These are phyloP conservation scores for Exophiala oligosperma DNA, from an alignment of 2,329 filamentous ascomycete genomes.

Conservation along the genomic window DNA sequence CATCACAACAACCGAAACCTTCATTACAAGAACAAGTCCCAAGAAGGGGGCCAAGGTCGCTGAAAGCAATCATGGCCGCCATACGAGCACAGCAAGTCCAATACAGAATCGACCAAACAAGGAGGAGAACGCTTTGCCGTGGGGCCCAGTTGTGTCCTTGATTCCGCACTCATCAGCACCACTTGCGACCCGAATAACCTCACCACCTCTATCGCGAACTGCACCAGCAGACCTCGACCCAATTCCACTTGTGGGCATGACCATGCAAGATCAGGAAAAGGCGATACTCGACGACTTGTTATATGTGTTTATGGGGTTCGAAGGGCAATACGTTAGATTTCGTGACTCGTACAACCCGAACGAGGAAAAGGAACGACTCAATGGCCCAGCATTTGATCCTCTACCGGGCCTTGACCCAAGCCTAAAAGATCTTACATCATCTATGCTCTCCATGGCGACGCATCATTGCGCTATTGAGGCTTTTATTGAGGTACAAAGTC, in stretches of 20 bases:
- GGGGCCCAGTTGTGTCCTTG: constrained; percentile 79
- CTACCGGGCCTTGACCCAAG: constrained; percentile 85
- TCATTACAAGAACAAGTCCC: constrained; percentile 54
- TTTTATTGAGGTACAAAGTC: constrained; percentile 91
- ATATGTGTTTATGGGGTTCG: constrained; percentile 96
- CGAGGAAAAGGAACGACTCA: constrained; percentile 81
- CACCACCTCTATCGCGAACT: constrained; percentile 62
- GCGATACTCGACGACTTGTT: constrained; percentile 86
- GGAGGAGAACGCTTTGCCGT: constrained; percentile 48
- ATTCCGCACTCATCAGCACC: constrained; percentile 70
- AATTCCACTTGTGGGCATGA: constrained; percentile 66
- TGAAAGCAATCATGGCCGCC: neutral
- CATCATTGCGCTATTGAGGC: constrained; percentile 89
- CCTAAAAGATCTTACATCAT: constrained; percentile 78
- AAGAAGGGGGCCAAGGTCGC: constrained; percentile 41
- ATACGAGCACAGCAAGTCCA: constrained; percentile 14
- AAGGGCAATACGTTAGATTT: constrained; percentile 95
- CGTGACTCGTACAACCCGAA: constrained; percentile 77
- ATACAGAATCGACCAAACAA: constrained; percentile 28
- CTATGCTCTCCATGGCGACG: constrained; percentile 91
- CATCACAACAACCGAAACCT: constrained; percentile 39
- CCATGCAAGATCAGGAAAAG: constrained; percentile 79
- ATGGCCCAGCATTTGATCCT: constrained; percentile 78
- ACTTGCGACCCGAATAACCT: constrained; percentile 66
- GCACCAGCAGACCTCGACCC: constrained; percentile 71